Evolutionary conservation across 306 rosid genomes (phyloP), one percentile per base, ranked within the genome.

Genomic region (Canavalia ensiformis): DNA sequence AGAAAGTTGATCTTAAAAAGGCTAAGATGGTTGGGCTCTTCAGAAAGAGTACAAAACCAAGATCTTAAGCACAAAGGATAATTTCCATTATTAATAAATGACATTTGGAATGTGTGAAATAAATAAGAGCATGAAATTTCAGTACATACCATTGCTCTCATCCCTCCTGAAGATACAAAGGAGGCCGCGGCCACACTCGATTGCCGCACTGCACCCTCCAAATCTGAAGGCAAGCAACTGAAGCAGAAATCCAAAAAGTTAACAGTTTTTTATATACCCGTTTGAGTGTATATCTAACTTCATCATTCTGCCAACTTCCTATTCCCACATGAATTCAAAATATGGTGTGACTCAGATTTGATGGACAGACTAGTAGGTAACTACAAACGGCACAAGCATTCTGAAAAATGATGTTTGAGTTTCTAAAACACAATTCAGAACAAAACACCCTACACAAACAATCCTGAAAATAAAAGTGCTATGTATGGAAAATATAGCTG

Each of bases 191-290:
- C 97, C 88, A 87, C 75, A 68, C 99, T 72, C 12, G 97, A 95
- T 85, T 95, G 99, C 51, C 87, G 89, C 76, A 93, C 98, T 34
- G 99, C 98, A 12, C 97, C 99, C 80, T 86, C 97, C 92, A 93
- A 88, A 81, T 95, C 91, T 29, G 98, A 77, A 81, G 99, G 99
- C 92, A 95, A 89, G 85, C 98, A 95, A 83, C 99, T 95, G 91
- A 81, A 85, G 76, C 73, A 83, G 35, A 84, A 79, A 81, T 52
- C 8, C 18, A 72, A 78, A 68, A 55, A 77, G 76, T 83, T 50
- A 81, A 62, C 37, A 45, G 18, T 68, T 80, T 83, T 73, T 66
- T 18, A 4, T 18, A 68, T 54, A 81, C 76, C 83, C 72, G 65
- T 58, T 64, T 52, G 39, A 80, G 49, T 47, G 12, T 41, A 54